Percentiles rank a stretch among this genome's conserved stretches.
Conservation (phyloP, 2,329 filamentous ascomycete species). For the Alternaria solani region DNA sequence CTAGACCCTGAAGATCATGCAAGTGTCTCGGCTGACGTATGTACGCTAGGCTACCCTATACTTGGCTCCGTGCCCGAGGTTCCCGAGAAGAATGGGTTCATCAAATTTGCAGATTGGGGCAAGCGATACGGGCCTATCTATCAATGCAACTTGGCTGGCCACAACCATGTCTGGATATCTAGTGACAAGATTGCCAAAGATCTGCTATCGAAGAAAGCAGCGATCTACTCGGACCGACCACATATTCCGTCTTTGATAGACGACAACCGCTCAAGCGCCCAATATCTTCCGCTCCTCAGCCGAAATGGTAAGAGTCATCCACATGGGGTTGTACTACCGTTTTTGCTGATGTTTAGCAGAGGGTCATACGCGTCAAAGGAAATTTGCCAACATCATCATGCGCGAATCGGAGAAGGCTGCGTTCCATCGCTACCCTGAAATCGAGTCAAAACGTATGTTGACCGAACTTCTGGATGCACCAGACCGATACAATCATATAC, state of each 20-base stretch:
- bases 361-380: conserved; percentile 54
- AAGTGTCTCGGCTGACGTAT: conserved; percentile 17
- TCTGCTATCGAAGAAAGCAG: conserved; percentile 54
- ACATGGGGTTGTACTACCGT: background rate
- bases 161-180: conserved; percentile 58
- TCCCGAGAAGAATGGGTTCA: conserved; percentile 54
- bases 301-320: conserved; percentile 49
- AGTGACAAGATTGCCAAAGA: conserved; percentile 54
- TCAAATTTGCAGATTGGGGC: conserved; percentile 58
- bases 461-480: conserved; percentile 55
- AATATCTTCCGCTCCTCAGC: conserved; percentile 57
- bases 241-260: conserved; percentile 55
- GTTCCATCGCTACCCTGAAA: conserved; percentile 56
- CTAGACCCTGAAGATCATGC: background rate
- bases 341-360: conserved; percentile 38
- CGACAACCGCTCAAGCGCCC: conserved; percentile 56
- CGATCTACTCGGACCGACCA: conserved; percentile 58
- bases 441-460: conserved; percentile 57
- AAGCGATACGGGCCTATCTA: conserved; percentile 57
- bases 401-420: conserved; percentile 51
- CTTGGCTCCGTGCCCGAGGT: conserved; percentile 55
- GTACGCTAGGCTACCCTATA: conserved; percentile 51
- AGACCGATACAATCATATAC: conserved; percentile 52
- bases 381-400: conserved; percentile 58
- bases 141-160: conserved; percentile 54